Evolutionary conservation across 2,329 filamentous ascomycete genomes (phyloP), one percentile per base, ranked within the genome.

Genomic region (Fusarium continuum): DNA sequence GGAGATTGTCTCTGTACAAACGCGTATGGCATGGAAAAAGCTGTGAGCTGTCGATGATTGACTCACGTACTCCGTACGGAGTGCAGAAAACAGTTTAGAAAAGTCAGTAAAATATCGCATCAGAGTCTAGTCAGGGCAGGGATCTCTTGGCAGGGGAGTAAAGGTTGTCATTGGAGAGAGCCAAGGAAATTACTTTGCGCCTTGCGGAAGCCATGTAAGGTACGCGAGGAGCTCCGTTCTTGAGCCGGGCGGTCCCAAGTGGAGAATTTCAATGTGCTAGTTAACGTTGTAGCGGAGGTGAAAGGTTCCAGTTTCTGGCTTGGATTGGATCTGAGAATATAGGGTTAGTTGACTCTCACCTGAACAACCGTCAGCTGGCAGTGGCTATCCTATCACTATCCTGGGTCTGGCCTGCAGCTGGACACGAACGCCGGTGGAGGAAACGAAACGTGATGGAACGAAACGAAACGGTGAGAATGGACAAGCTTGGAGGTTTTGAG

Each of bases 71-170:
- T n/a, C n/a, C n/a, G n/a, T n/a, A n/a, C n/a, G n/a, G n/a, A n/a
- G n/a, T n/a, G n/a, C n/a, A n/a, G n/a, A n/a, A n/a, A n/a, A n/a
- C n/a, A n/a, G n/a, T n/a, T n/a, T n/a, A n/a, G n/a, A n/a, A n/a
- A n/a, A n/a, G 19, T 19, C 4, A 8, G 22, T 31, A 50, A 64
- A 14, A 34, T 20, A 40, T 50, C 26, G 11, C 23, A 49, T 49
- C 29, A 46, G 16, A 35, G 51, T 32, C 28, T 40, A 48, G 40
- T 22, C 17, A 11, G 14, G 46, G 35, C 25, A 41, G 14, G 41
- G 39, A 53, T 53, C 26, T 55, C 67, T 70, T 70, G 65, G 65
- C 67, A 70, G 67, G 65, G 67, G 57, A 55, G 6, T 7, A 38
- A 8, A 8, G 17, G 5, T 13, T 32, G 6, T 40, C 11, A 66